A percentile compares a stretch with the other conserved stretches of the same genome.
These are phyloP conservation scores for Globisporangium ultimum DNA, from an alignment of 352 stramenopile genomes.

Conservation along the genomic window DNA sequence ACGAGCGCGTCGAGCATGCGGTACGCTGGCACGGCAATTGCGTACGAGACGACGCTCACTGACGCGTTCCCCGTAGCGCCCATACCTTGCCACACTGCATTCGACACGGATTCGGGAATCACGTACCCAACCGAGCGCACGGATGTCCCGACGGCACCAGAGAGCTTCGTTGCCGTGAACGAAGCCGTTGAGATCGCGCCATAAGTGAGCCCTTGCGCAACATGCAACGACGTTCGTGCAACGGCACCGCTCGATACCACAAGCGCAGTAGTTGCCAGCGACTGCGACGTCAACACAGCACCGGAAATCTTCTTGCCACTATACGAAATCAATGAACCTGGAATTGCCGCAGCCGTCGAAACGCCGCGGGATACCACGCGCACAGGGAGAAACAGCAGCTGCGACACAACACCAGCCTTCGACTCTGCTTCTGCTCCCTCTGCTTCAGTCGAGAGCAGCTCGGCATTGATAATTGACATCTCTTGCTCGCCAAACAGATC, in stretches of 20 bases:
- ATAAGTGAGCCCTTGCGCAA: constrained; percentile 43
- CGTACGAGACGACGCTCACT: constrained; percentile 50
- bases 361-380: constrained; percentile 54
- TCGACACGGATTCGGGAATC: constrained; percentile 60
- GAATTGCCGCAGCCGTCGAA: constrained; percentile 51
- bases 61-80: constrained; percentile 58
- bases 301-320: constrained; percentile 57
- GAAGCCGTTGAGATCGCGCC: constrained; percentile 53
- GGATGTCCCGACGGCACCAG: constrained; percentile 48
- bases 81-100: constrained; percentile 58
- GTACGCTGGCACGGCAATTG: constrained; percentile 68
- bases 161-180: constrained; percentile 46
- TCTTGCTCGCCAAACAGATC: constrained; percentile 12
- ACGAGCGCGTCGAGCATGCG: constrained; percentile 50
- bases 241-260: constrained; percentile 47
- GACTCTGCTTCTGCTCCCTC: not conserved
- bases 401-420: constrained; percentile 29
- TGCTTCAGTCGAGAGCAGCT: not conserved
- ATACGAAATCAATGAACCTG: constrained; percentile 41
- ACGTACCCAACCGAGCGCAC: constrained; percentile 48
- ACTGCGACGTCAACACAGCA: constrained; percentile 54
- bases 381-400: constrained; percentile 63
- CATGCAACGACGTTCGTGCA: constrained; percentile 48
- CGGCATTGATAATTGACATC: constrained; percentile 6
- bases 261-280: constrained; percentile 53